These are phyloP conservation scores for Tylopilus rubrobrunneus DNA, from an alignment of 768 basidiomycete genomes.

Conservation along the genomic window DNA sequence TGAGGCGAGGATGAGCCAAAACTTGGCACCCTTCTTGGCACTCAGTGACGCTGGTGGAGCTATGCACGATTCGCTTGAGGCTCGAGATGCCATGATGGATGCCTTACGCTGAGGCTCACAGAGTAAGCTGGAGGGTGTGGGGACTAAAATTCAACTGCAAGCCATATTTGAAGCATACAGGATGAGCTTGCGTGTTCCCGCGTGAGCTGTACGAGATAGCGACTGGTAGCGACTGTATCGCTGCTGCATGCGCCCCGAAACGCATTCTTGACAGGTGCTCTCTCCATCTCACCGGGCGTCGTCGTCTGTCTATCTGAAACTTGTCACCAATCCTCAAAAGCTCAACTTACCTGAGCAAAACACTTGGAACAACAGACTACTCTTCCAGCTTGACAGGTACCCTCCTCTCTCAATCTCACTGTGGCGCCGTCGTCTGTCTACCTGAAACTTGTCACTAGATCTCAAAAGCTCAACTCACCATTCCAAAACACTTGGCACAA, in stretches of 20 bases:
- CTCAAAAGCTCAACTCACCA: no score
- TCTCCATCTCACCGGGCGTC: background rate
- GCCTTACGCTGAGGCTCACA: background rate
- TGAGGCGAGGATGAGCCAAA: background rate
- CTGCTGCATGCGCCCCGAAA: background rate
- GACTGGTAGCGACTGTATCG: background rate
- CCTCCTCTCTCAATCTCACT: background rate
- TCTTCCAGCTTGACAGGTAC: no score
- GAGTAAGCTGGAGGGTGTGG: no score
- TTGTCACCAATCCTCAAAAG: background rate
- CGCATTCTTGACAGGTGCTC: background rate
- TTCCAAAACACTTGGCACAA: no score
- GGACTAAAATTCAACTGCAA: background rate
- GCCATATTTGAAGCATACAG: background rate
- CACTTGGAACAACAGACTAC: no score
- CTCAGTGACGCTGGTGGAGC: background rate
- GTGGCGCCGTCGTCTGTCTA: background rate
- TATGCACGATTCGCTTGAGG: background rate
- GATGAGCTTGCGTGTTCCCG: no score
- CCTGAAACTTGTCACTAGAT: background rate
- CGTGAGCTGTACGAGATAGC: no score
- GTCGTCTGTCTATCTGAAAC: background rate
- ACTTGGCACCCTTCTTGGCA: background rate
- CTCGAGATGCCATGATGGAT: background rate
- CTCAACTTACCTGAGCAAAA: no score